phyloP scores from a whole-genome alignment of 2,329 filamentous ascomycete genomes.

The Apiospora malaysiana region DNA sequence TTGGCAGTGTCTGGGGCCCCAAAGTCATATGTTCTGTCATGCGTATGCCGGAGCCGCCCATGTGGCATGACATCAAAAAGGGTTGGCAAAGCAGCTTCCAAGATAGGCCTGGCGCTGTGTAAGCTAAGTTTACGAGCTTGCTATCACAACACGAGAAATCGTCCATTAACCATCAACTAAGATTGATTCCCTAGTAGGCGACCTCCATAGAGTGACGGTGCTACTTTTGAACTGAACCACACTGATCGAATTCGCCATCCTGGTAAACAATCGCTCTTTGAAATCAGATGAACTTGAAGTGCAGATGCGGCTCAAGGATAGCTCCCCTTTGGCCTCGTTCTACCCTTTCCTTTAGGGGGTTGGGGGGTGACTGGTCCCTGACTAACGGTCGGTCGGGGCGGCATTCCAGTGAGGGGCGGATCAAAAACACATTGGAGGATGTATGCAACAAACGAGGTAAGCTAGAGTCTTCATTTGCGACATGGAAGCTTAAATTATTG shows the following conservation, averaged over 20 bases:
- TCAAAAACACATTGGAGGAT: neutral
- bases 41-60: neutral
- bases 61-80: slow-evolving; percentile 5
- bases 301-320: neutral
- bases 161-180: too few species aligned
- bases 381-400: neutral
- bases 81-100: neutral
- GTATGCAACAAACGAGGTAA: slow-evolving; percentile 11
- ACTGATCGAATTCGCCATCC: too few species aligned
- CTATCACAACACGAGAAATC: neutral
- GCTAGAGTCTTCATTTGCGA: neutral
- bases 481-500: neutral
- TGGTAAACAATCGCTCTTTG: neutral
- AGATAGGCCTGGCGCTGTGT: neutral
- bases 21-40: slow-evolving; percentile 1
- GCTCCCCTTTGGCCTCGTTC: neutral
- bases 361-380: neutral
- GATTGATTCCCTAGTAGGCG: neutral
- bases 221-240: too few species aligned
- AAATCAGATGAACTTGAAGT: neutral
- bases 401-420: neutral
- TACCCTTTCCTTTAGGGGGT: too few species aligned
- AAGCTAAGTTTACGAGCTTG: neutral
- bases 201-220: neutral
- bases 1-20: neutral